These are phyloP conservation scores for Xanthoceras sorbifolium DNA, from an alignment of 345 rosid species.

Conservation along the genomic window DNA sequence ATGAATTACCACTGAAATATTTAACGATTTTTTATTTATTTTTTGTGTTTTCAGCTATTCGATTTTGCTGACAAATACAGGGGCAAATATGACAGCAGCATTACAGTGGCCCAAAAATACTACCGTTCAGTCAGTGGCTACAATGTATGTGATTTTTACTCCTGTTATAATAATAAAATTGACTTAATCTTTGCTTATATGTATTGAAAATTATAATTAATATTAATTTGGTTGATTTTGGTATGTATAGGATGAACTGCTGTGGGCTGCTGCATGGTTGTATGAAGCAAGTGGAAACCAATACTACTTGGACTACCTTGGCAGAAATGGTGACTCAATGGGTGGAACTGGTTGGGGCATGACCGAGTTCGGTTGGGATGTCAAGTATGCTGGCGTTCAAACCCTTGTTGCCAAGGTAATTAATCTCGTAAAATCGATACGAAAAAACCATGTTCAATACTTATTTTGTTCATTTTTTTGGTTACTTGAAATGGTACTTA, in stretches of 20 bases:
- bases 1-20: not conserved
- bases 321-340: conserved; percentile 74
- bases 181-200: not conserved
- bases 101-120: conserved; percentile 78
- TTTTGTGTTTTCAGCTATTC: conserved; percentile 58
- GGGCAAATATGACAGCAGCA: conserved; percentile 94
- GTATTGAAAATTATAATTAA: not conserved
- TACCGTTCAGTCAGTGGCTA: conserved; percentile 90
- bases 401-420: conserved; percentile 94
- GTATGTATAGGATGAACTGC: conserved; percentile 74
- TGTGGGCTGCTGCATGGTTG: conserved; percentile 99
- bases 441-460: not conserved
- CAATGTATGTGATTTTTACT: conserved; percentile 50
- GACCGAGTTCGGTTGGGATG: conserved; percentile 99
- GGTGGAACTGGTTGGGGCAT: conserved; percentile 94
- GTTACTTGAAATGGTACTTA: not conserved
- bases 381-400: conserved; percentile 94
- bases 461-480: not conserved
- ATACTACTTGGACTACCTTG: conserved; percentile 81
- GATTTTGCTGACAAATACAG: conserved; percentile 96
- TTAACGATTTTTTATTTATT: not conserved
- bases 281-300: conserved; percentile 77
- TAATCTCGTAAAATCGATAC: not conserved
- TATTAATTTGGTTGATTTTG: conserved; percentile 11
- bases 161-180: too few relatives aligned